phyloP scores from a whole-genome alignment of 495 filamentous ascomycete genomes.

The Gamarada debralockiae region DNA sequence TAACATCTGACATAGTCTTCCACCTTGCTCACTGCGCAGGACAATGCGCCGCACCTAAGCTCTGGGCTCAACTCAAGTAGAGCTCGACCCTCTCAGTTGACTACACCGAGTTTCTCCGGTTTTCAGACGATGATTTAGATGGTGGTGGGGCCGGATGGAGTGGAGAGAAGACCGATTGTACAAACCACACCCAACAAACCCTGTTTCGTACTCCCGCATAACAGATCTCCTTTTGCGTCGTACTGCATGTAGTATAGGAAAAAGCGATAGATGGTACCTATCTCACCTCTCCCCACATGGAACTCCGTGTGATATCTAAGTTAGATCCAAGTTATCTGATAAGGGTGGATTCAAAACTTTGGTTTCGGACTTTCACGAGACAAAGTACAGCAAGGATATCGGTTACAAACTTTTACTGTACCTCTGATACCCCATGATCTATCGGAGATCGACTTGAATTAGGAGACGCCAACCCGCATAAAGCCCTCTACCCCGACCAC shows the following conservation, averaged over 20 bases:
- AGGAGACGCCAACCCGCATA: background rate
- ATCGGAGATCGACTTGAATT: no score
- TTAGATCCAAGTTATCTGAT: background rate
- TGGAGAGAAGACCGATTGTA: slow-evolving; percentile 14
- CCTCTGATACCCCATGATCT: no score
- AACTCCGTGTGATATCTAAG: background rate
- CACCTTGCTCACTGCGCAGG: slow-evolving; percentile 93
- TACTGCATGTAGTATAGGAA: slow-evolving; percentile 28
- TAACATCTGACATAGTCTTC: slow-evolving; percentile 65
- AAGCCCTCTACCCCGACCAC: background rate
- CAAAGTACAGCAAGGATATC: background rate
- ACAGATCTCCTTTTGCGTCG: slow-evolving; percentile 13
- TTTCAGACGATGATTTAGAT: background rate
- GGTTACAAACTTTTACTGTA: no score
- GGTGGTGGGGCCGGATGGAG: slow-evolving; percentile 10
- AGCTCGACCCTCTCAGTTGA: slow-evolving; percentile 6
- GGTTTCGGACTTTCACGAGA: slow-evolving; percentile 22
- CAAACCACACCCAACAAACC: slow-evolving; percentile 8
- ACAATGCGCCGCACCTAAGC: slow-evolving; percentile 90
- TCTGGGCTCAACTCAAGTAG: slow-evolving; percentile 89
- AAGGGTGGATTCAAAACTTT: background rate
- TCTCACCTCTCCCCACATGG: background rate
- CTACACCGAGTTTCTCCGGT: background rate
- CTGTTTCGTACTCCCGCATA: slow-evolving; percentile 22
- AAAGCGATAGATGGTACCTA: slow-evolving; percentile 16